Evolutionary conservation across 116 monocot genomes (phyloP), one percentile per base, ranked within the genome.

Genomic region (Posidonia oceanica): DNA sequence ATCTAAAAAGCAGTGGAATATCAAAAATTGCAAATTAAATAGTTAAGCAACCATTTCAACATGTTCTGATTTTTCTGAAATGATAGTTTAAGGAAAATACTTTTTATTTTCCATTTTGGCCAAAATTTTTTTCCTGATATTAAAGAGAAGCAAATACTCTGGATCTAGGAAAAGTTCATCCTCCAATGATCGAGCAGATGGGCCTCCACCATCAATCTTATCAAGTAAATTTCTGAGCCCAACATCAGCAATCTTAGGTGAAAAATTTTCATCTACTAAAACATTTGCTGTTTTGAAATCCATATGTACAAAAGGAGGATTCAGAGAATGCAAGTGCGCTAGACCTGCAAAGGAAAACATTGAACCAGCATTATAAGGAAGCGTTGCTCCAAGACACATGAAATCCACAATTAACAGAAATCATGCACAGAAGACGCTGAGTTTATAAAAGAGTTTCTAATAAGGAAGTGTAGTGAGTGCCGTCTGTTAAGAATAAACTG

Each of bases 241-340:
- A 59, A 83, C 81, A 82, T 97, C 92, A 37, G 89, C 85, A 75
- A 97, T 89, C 81, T 91, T 96, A 20, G 91, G 82, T 67, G 87
- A 84, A 69, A 88, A 89, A 64, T 96, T 81, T 57, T 87, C 97
- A 68, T 97, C 97, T 14, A 97, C 97, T 53, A 92, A 85, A 12
- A 91, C 89, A 68, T 96, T 96, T 69, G 80, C 72, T 36, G 96
- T 96, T 77, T 91, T 96, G 71, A 97, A 92, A 84, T 89, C 85
- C 85, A 71, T 87, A 61, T 97, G 97, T 20, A 87, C 48, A 70
- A 89, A 16, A 54, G 83, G 87, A 29, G 89, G 85, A 76, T 76
- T 82, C 44, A 85, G 80, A 59, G 85, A 81, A 75, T 97, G 97
- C 67, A 97, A 74, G 73, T 86, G 76, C 70, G 69, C 77, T 78